Evolutionary conservation across 768 basidiomycete species (phyloP), one percentile per base, ranked within the genome.

Genomic region (Erythrobasidium yunnanense): DNA sequence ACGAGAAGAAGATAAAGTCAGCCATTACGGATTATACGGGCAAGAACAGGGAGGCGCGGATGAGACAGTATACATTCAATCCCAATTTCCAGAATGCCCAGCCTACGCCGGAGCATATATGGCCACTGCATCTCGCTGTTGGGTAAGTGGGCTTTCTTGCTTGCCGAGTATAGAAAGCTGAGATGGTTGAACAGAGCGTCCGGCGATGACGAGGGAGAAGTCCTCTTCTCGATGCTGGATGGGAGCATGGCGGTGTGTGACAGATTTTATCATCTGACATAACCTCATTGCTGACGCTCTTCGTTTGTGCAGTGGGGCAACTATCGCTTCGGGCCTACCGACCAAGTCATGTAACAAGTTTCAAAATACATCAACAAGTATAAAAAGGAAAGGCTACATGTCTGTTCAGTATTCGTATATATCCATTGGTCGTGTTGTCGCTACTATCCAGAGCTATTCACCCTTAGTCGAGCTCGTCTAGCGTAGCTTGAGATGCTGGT

Each of bases 341-440:
- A 63, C 6, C 60, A 63, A 32, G 60, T 50, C 22, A 63, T 63
- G 60, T 63, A 62, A 57, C n/a, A 35, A 42, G 23, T 6, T 27
- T 13, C 52, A 54, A 20, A 30, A 22, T 13, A 30, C 6, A 22
- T 6, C 52, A 54, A 22, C n/a, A 22, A 30, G 29, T 6, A 54
- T 7, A 54, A 6, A 27, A 54, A n/a, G n/a, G n/a, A n/a, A n/a
- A n/a, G n/a, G 5, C 23, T 27, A 54, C 5, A 54, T 5, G 7
- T 8, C 8, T 54, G 22, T 8, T 8, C 22, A 50, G 47, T 8
- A 50, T 5, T 20, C 8, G 4, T 20, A 50, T 22, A 50, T 20
- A 15, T 15, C 15, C 15, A 20, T 15, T 45, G 15, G 15, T 15
- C 42, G 42, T 45, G 22, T 15, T 20, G 42, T 15, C 42, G 22